Evolutionary conservation across 2,329 filamentous ascomycete species (phyloP).

Genomic region (Calycina marina): DNA sequence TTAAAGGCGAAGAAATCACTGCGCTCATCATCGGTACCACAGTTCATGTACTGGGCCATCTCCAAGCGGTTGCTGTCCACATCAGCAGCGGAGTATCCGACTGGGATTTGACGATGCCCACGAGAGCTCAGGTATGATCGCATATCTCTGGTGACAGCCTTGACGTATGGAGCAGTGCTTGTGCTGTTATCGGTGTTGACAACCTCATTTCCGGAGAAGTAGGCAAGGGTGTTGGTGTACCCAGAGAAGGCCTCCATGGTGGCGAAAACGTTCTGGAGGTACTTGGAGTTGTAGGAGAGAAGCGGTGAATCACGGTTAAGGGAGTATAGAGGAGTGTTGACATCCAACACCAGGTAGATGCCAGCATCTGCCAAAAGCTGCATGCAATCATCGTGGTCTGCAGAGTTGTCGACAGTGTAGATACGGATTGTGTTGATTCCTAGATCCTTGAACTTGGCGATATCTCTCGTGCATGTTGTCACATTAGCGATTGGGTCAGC

Average conservation of each 20-base stretch:
- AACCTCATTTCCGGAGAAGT: slow-evolving; percentile 46
- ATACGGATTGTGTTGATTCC: slow-evolving; percentile 61
- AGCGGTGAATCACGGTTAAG: slow-evolving; percentile 46
- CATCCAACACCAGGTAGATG: slow-evolving; percentile 60
- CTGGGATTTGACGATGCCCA: slow-evolving; percentile 34
- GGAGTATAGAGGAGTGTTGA: slow-evolving; percentile 60
- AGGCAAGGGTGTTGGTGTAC: slow-evolving; percentile 53
- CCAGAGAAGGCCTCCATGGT: slow-evolving; percentile 53
- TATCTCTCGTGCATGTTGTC: slow-evolving; percentile 46
- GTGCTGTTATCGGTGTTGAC: slow-evolving; percentile 39
- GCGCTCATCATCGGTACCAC: slow-evolving; percentile 49
- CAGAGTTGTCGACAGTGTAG: slow-evolving; percentile 59
- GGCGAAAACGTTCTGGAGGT: slow-evolving; percentile 57
- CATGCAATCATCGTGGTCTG: slow-evolving; percentile 57
- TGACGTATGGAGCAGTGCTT: slow-evolving; percentile 38
- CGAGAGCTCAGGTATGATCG: slow-evolving; percentile 35
- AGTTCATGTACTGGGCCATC: slow-evolving; percentile 62
- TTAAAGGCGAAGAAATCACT: slow-evolving; percentile 55
- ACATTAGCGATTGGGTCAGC: slow-evolving; percentile 49
- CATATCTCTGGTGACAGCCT: slow-evolving; percentile 43
- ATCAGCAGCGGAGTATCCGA: slow-evolving; percentile 50
- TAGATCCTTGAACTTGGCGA: slow-evolving; percentile 51
- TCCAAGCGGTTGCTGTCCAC: slow-evolving; percentile 53
- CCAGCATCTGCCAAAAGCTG: slow-evolving; percentile 47
- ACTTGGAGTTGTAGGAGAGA: slow-evolving; percentile 52